Conservation (phyloP, 139 green algal species). For the Desmodesmus armatus region DNA sequence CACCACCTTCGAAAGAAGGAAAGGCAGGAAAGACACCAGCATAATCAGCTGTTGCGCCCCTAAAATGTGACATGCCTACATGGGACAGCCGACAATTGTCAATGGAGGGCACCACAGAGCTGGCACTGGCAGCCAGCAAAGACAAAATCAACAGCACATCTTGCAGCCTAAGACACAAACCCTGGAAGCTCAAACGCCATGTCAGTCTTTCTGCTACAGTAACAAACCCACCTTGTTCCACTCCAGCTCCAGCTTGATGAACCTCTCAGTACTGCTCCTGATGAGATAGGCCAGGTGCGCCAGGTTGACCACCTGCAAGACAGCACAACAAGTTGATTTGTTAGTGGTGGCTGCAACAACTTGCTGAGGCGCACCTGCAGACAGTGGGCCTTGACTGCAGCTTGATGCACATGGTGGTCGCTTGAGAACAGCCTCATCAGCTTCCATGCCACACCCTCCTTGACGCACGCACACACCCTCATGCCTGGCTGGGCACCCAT, state of each 20-base stretch:
- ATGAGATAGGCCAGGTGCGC: conserved; percentile 73
- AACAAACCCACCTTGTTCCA: conserved; percentile 70
- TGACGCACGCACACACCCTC: not conserved
- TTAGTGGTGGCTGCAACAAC: too few relatives aligned
- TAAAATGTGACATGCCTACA: not conserved
- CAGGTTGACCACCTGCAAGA: conserved; percentile 78
- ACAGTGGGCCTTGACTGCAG: not conserved
- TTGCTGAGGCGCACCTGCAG: too few relatives aligned
- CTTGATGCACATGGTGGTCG: not conserved
- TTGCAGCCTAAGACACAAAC: not conserved
- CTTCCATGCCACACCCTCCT: not conserved
- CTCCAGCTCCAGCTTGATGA: conserved; percentile 85
- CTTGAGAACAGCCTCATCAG: not conserved
- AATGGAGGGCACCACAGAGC: not conserved
- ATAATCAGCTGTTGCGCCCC: conserved; percentile 17
- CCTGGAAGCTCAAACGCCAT: not conserved
- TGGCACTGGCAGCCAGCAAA: not conserved
- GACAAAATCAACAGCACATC: not conserved
- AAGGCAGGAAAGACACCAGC: not conserved
- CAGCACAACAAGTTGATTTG: too few relatives aligned
- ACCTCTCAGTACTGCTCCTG: conserved; percentile 61
- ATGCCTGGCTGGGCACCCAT: not conserved
- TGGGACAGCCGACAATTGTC: not conserved
- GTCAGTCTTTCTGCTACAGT: not conserved
- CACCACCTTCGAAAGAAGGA: too few relatives aligned